These are phyloP conservation scores for Blepharisma japonicum DNA, from an alignment of 73 alveolate genomes.

Conservation along the genomic window DNA sequence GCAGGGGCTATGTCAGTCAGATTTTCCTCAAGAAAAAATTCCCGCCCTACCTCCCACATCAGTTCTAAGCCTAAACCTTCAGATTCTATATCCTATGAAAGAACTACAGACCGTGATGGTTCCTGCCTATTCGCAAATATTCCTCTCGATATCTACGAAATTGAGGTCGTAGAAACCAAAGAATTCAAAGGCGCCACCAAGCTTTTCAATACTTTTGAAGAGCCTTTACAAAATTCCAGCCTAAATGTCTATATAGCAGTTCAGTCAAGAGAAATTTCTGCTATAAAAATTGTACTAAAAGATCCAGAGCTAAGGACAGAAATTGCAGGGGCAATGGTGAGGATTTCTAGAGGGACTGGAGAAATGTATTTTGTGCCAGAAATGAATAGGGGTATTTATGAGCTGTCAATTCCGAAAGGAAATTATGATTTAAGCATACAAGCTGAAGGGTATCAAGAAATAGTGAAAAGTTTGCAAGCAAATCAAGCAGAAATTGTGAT, in stretches of 20 bases:
- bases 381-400: constrained; percentile 21
- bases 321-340: constrained; percentile 26
- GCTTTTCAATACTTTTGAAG: constrained; percentile 24
- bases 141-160: constrained; percentile 36
- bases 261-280: background rate
- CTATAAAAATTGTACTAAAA: constrained; percentile 7
- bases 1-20: too few relatives aligned
- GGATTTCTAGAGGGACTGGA: background rate
- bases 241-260: constrained; percentile 16
- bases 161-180: constrained; percentile 33
- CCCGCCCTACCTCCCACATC: too few relatives aligned
- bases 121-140: constrained; percentile 6
- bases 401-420: constrained; percentile 4
- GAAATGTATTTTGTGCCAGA: background rate
- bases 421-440: background rate
- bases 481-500: constrained; percentile 5
- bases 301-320: constrained; percentile 4
- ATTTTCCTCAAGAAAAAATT: too few relatives aligned
- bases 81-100: background rate
- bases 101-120: constrained; percentile 31
- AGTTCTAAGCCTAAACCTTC: background rate
- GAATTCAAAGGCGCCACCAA: background rate
- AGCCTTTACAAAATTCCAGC: background rate
- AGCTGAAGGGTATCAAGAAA: constrained; percentile 9
- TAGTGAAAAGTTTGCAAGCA: background rate